Conservation (phyloP, 176 grass and related monocot species). For the Paspalum notatum region DNA sequence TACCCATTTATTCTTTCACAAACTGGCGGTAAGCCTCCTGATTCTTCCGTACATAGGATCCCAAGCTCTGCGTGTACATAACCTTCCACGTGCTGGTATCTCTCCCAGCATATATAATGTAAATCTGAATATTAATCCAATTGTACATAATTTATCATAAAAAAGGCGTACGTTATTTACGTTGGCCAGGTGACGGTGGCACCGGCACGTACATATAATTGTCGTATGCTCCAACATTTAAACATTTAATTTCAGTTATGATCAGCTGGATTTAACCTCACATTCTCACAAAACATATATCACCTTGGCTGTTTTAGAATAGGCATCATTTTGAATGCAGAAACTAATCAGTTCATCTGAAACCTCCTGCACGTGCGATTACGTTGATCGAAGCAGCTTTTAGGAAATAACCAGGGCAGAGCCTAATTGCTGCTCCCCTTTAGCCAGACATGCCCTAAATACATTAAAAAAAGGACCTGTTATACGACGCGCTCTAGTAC, state of each 20-base stretch:
- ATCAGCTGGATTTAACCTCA: neutral
- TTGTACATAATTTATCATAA: slow-evolving; percentile 41
- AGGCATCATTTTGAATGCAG: neutral
- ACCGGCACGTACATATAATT: neutral
- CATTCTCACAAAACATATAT: neutral
- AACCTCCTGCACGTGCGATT: neutral
- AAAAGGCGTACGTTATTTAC: slow-evolving; percentile 13
- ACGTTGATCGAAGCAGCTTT: neutral
- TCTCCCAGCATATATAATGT: slow-evolving; percentile 32
- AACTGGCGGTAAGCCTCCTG: slow-evolving; percentile 26
- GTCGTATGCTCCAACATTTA: neutral
- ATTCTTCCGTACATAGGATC: slow-evolving; percentile 45
- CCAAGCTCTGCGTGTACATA: slow-evolving; percentile 40
- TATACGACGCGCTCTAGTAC: too few species aligned
- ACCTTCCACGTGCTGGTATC: neutral
- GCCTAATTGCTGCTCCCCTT: neutral
- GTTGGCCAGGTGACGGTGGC: neutral
- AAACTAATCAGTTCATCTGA: neutral
- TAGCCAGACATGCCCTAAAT: neutral
- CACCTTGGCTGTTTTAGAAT: too few species aligned
- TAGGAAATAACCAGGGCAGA: neutral
- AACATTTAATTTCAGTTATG: neutral
- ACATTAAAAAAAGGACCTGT: too few species aligned
- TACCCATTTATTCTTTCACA: slow-evolving; percentile 34
- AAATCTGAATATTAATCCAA: slow-evolving; percentile 24